phyloP scores from a whole-genome alignment of 202 grass and related monocot genomes.

The Zizania palustris region DNA sequence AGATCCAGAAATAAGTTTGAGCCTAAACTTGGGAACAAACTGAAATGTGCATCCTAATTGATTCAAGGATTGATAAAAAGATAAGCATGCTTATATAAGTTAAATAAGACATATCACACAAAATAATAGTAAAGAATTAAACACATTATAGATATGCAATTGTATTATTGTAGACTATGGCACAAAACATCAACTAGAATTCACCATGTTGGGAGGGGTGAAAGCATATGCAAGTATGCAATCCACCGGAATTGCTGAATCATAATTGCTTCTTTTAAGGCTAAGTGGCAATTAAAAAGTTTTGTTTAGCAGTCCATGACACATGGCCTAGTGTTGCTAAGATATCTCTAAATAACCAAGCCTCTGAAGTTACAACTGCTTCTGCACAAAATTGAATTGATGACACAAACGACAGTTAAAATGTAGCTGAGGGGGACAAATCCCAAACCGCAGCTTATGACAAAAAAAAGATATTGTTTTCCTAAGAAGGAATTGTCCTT shows the following conservation, averaged over 20 bases:
- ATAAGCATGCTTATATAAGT: slow-evolving; percentile 7
- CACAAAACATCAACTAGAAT: slow-evolving; percentile 15
- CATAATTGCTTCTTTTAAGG: slow-evolving; percentile 10
- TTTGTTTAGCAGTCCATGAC: slow-evolving; percentile 1
- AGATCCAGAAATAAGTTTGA: slow-evolving; percentile 4
- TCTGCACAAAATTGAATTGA: slow-evolving; percentile 25
- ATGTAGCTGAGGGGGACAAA: background rate
- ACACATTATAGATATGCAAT: background rate
- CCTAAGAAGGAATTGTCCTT: slow-evolving; percentile 20
- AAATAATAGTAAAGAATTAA: slow-evolving; percentile 12
- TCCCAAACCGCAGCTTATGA: slow-evolving; percentile 1
- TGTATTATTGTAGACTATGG: background rate
- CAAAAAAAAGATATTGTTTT: slow-evolving; percentile 20
- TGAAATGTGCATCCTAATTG: slow-evolving; percentile 22
- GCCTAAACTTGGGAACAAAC: slow-evolving; percentile 8
- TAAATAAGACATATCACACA: slow-evolving; percentile 12
- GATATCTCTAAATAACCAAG: background rate
- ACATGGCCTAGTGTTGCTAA: background rate
- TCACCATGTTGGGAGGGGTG: background rate
- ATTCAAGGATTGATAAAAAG: background rate
- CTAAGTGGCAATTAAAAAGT: slow-evolving; percentile 12
- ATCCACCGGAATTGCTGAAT: background rate
- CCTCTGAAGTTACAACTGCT: slow-evolving; percentile 23
- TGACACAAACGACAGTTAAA: background rate
- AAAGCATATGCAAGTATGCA: slow-evolving; percentile 15